These are phyloP conservation scores for Ophiosphaerella herpotricha DNA, from an alignment of 2,329 filamentous ascomycete genomes.

Conservation along the genomic window DNA sequence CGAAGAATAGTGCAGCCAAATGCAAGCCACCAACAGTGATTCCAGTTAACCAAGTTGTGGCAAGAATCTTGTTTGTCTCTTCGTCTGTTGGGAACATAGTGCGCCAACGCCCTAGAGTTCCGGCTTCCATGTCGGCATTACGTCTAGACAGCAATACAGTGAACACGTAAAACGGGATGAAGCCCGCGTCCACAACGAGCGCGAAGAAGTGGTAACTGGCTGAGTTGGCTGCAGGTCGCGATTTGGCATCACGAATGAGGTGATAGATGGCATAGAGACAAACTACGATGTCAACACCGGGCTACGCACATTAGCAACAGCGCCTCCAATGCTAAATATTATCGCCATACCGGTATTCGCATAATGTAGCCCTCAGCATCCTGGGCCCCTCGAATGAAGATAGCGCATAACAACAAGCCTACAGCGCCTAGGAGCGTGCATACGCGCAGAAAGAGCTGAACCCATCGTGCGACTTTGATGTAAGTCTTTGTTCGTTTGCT, in stretches of 20 bases:
- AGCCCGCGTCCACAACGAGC: conserved; percentile 69
- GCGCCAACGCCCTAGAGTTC: conserved; percentile 62
- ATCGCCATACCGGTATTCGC: conserved; percentile 69
- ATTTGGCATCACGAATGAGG: conserved; percentile 70
- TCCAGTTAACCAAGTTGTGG: conserved; percentile 70
- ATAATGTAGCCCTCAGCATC: conserved; percentile 73
- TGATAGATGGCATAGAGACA: conserved; percentile 82
- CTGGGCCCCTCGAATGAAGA: conserved; percentile 74
- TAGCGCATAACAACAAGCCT: conserved; percentile 74
- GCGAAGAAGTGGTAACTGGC: conserved; percentile 90
- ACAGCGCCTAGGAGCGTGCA: conserved; percentile 70
- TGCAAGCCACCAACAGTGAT: conserved; percentile 70
- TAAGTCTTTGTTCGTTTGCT: conserved; percentile 69
- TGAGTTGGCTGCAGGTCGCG: conserved; percentile 76
- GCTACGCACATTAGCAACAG: conserved; percentile 55
- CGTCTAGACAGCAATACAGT: conserved; percentile 59
- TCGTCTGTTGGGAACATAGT: conserved; percentile 66
- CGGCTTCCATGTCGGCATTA: conserved; percentile 56
- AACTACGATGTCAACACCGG: conserved; percentile 73
- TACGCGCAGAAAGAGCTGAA: conserved; percentile 71
- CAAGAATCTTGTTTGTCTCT: conserved; percentile 64
- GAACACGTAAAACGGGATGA: conserved; percentile 68
- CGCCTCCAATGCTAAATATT: background rate
- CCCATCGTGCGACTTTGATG: conserved; percentile 70
- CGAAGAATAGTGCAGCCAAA: conserved; percentile 69